Conservation (phyloP, 805 yeast genomes). For the Barnettozyma siamensis region DNA sequence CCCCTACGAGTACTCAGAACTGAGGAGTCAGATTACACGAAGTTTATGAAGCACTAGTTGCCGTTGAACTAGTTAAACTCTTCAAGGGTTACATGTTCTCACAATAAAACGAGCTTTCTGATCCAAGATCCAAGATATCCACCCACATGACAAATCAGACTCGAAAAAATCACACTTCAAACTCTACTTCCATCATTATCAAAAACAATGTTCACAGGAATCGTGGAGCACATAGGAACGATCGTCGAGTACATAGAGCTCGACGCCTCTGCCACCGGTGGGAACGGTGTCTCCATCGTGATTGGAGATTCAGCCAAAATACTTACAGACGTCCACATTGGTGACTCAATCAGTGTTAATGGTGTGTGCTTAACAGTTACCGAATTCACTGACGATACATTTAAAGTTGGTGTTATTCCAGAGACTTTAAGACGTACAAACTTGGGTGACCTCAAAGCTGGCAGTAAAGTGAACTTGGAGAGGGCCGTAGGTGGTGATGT, state of each 20-base stretch:
- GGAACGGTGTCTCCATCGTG: slow-evolving; percentile 63
- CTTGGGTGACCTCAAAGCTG: slow-evolving; percentile 53
- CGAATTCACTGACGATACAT: slow-evolving; percentile 52
- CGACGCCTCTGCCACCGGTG: slow-evolving; percentile 48
- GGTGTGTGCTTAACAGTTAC: slow-evolving; percentile 93
- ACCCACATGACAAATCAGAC: neutral
- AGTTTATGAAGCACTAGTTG: too few species aligned
- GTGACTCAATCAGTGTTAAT: slow-evolving; percentile 88
- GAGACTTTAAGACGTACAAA: slow-evolving; percentile 85
- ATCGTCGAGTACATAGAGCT: slow-evolving; percentile 41
- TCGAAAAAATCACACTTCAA: neutral
- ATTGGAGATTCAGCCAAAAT: slow-evolving; percentile 58
- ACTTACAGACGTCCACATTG: slow-evolving; percentile 77
- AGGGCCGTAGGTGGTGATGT: slow-evolving; percentile 81
- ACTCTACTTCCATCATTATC: neutral
- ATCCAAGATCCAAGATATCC: too few species aligned
- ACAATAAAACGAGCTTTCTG: too few species aligned
- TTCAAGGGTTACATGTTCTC: too few species aligned
- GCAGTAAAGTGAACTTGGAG: slow-evolving; percentile 76
- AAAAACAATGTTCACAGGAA: slow-evolving; percentile 83
- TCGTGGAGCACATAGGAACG: slow-evolving; percentile 79
- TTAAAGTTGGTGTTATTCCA: slow-evolving; percentile 89
- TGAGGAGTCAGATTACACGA: too few species aligned
- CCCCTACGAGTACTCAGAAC: too few species aligned
- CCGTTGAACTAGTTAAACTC: too few species aligned